Percentiles rank a stretch among this genome's conserved stretches.
phyloP scores from a whole-genome alignment of 768 basidiomycete genomes.

The Naganishia kalamii region DNA sequence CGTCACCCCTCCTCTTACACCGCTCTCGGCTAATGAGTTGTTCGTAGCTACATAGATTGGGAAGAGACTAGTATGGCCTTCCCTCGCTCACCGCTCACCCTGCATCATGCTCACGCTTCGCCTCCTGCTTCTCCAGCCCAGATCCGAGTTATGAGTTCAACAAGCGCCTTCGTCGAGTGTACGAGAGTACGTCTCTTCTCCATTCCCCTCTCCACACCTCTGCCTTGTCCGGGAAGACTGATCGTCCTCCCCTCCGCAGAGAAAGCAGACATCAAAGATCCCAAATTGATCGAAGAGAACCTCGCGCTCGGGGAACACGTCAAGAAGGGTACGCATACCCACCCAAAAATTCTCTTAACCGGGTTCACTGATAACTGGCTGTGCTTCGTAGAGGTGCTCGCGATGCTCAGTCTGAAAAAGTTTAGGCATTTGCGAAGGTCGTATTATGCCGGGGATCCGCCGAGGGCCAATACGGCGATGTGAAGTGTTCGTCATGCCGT shows the following conservation, averaged over 20 bases:
- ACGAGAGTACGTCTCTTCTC: constrained; percentile 36
- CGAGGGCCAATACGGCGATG: constrained; percentile 1
- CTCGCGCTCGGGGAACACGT: constrained; percentile 45
- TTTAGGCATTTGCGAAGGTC: constrained; percentile 40
- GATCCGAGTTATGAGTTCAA: constrained; percentile 45
- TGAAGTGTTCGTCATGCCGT: background rate
- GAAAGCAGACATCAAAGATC: constrained; percentile 41
- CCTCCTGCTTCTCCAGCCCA: constrained; percentile 28
- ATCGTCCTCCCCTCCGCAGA: constrained; percentile 25
- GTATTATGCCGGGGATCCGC: constrained; percentile 26
- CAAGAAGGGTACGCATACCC: constrained; percentile 40
- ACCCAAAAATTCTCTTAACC: background rate
- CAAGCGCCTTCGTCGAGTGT: constrained; percentile 41
- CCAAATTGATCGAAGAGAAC: constrained; percentile 36
- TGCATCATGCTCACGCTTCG: background rate
- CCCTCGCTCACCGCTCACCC: background rate
- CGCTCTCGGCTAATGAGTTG: background rate
- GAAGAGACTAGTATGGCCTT: constrained; percentile 38
- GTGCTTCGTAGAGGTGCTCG: constrained; percentile 40
- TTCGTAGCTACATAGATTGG: constrained; percentile 37
- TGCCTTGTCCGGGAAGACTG: background rate
- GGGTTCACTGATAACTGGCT: background rate
- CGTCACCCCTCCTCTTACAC: background rate
- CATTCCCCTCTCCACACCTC: background rate
- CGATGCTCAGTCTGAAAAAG: constrained; percentile 45